Base-by-base conservation (phyloP, 129 eudicot genomes). In the Centaurea solstitialis region DNA sequence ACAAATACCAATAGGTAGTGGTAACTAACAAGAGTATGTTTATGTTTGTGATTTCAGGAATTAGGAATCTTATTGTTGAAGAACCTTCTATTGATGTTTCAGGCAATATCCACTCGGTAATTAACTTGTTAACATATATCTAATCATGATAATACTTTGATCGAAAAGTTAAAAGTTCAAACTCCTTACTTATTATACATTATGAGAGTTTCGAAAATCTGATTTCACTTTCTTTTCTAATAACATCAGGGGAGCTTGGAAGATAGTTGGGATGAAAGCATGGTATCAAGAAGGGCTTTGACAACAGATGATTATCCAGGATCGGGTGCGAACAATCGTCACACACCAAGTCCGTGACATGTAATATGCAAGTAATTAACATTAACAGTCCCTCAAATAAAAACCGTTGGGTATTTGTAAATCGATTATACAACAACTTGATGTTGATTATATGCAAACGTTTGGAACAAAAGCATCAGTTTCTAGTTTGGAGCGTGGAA, bases 321-420 rank as follows among this genome's bases (percentile, higher is more conserved):
- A 79, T 89, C 97, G 0, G 95, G 95, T 73, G 92, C 98, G 4
- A 94, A 94, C 70, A 79, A 88, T 62, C 91, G 92, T 69, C 98
- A 94, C 78, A 94, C 93, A 5, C 98, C 97, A 9, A 87, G 38
- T 78, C 82, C 93, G 22, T 50, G 62, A 50, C 15, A 50, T 15
- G 20, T 50, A 18, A 50, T 50, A 50, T 50, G 62, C 62, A 50
- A 50, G 62, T 50, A 50, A 47, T 47, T 50, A 50, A 50, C 62
- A 4, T 50, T 50, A 50, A 50, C 62, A 5, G 7, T 50, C 0
- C 5, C 7, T 50, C 21, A 50, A 50, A 50, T 50, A 15, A 50
- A 17, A 50, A 50, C 3, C 3, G 61, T 50, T 50, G 61, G 61
- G 6, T 13, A 50, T 50, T 45, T 50, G 61, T 13, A 50, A 50